A percentile compares a stretch with the other conserved stretches of the same genome.
Conservation (phyloP, 1,139 yeast genomes). For the Hyphopichia wangnamkhiaoensis region DNA sequence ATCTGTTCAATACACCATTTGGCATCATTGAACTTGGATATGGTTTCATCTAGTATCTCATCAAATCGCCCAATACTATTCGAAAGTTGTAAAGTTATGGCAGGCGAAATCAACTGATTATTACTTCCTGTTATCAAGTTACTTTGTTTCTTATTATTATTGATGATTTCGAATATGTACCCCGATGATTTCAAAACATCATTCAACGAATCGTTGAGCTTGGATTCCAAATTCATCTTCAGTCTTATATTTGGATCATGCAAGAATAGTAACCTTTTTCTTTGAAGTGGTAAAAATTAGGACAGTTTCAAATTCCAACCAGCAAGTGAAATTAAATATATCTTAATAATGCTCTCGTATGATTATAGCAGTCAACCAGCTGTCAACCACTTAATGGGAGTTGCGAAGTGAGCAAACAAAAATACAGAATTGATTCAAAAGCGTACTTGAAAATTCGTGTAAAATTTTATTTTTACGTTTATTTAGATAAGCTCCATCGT, state of each 20-base stretch:
- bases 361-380: too few species aligned
- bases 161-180: conserved; percentile 46
- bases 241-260: neutral
- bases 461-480: too few species aligned
- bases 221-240: conserved; percentile 41
- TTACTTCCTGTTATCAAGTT: conserved; percentile 46
- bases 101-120: conserved; percentile 44
- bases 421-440: too few species aligned
- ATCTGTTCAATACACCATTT: conserved; percentile 50
- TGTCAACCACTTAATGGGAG: too few species aligned
- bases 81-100: conserved; percentile 41
- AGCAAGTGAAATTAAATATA: too few species aligned
- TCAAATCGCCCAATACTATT: conserved; percentile 41
- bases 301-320: too few species aligned
- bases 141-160: conserved; percentile 44
- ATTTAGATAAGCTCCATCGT: too few species aligned
- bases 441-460: too few species aligned
- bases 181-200: conserved; percentile 47
- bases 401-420: too few species aligned
- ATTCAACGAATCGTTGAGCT: conserved; percentile 41
- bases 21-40: conserved; percentile 46
- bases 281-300: too few species aligned
- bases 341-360: too few species aligned
- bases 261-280: neutral
- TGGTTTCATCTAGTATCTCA: conserved; percentile 46